These are phyloP conservation scores for Glomus cerebriforme DNA, from an alignment of 192 early-diverging fungal species.

Conservation along the genomic window DNA sequence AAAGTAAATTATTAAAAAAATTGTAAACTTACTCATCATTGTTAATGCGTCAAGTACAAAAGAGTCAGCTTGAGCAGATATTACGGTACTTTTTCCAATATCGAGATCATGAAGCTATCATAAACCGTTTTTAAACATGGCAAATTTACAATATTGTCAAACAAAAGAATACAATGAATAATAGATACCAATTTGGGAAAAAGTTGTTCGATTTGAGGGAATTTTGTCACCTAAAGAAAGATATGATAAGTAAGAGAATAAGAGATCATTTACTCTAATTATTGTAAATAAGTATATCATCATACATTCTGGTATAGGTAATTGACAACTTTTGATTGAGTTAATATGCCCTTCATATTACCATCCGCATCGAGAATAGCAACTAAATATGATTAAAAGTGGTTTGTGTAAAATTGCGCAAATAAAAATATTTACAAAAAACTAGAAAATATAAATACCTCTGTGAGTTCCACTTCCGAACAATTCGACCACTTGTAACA, in stretches of 20 bases:
- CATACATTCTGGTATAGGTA: constrained; percentile 68
- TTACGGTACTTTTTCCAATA: constrained; percentile 57
- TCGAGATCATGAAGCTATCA: constrained; percentile 55
- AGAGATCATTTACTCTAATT: neutral
- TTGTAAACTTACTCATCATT: constrained; percentile 51
- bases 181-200: constrained; percentile 52
- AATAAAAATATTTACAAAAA: neutral
- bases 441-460: constrained; percentile 36
- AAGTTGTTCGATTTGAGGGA: constrained; percentile 45
- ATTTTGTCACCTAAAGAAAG: constrained; percentile 26
- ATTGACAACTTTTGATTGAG: constrained; percentile 71
- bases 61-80: constrained; percentile 52
- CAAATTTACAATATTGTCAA: neutral
- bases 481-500: constrained; percentile 69
- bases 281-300: neutral
- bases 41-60: constrained; percentile 69
- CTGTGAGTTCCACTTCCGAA: constrained; percentile 80
- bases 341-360: constrained; percentile 73
- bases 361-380: constrained; percentile 67
- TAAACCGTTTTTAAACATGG: neutral
- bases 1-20: neutral
- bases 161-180: no score
- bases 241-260: neutral
- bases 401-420: neutral
- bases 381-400: constrained; percentile 46